phyloP scores from a whole-genome alignment of 1,139 yeast genomes.

The Geotrichum europaeum region DNA sequence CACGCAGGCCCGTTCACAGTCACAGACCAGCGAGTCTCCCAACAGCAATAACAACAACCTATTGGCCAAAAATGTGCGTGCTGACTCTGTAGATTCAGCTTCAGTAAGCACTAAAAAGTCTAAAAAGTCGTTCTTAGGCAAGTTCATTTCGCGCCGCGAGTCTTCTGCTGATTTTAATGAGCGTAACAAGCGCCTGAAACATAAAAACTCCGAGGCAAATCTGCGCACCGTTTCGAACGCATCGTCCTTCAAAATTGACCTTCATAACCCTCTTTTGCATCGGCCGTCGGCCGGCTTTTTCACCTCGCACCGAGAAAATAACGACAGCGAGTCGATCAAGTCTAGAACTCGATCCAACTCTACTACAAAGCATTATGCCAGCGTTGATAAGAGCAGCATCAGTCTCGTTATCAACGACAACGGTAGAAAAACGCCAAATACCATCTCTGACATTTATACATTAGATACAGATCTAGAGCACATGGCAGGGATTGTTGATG shows the following conservation, averaged over 20 bases:
- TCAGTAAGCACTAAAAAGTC: slow-evolving; percentile 16
- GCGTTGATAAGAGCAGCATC: background rate
- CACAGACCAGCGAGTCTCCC: slow-evolving; percentile 3
- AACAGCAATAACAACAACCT: background rate
- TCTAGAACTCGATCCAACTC: background rate
- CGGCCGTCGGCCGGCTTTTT: slow-evolving; percentile 9
- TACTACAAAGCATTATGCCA: background rate
- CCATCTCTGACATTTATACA: slow-evolving; percentile 1
- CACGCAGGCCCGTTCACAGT: background rate
- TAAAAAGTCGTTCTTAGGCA: slow-evolving; percentile 25
- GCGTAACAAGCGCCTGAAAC: slow-evolving; percentile 12
- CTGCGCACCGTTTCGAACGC: slow-evolving; percentile 7
- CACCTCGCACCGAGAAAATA: slow-evolving; percentile 9
- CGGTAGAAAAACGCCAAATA: background rate
- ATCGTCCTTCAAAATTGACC: slow-evolving; percentile 8
- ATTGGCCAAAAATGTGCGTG: background rate
- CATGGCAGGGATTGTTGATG: slow-evolving; percentile 17
- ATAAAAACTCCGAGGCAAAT: slow-evolving; percentile 16
- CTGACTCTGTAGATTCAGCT: slow-evolving; percentile 24
- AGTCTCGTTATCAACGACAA: background rate
- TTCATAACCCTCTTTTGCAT: slow-evolving; percentile 10
- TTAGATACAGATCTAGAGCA: slow-evolving; percentile 16
- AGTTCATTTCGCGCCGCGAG: slow-evolving; percentile 26
- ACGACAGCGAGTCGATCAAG: background rate
- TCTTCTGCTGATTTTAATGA: slow-evolving; percentile 23